phyloP scores from a whole-genome alignment of 1,284 basidiomycete genomes.

The Somion occarium region DNA sequence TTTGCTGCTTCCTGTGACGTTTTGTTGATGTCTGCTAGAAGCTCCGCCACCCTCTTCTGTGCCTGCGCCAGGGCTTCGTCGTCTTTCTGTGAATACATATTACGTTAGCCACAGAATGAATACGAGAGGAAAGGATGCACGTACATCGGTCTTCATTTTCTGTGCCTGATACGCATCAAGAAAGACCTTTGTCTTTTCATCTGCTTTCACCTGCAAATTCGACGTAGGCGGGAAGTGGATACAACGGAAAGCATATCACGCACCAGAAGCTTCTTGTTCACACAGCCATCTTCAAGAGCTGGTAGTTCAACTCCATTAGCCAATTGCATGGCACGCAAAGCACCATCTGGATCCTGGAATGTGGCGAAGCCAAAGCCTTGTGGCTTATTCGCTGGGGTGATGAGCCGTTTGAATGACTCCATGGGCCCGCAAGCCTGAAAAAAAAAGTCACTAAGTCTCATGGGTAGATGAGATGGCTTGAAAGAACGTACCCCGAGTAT shows the following conservation, averaged over 20 bases:
- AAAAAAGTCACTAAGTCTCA: neutral
- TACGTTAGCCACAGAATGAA: neutral
- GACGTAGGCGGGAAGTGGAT: constrained; percentile 35
- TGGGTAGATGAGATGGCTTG: too few species aligned
- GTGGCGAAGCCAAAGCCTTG: constrained; percentile 96
- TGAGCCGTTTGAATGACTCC: constrained; percentile 85
- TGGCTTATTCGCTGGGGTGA: constrained; percentile 85
- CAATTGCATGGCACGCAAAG: constrained; percentile 75
- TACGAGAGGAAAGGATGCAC: constrained; percentile 26
- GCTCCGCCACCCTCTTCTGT: constrained; percentile 47
- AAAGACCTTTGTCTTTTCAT: constrained; percentile 87
- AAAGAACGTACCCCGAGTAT: constrained; percentile 67
- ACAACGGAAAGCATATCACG: constrained; percentile 31
- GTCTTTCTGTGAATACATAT: constrained; percentile 44
- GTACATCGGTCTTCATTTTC: constrained; percentile 76
- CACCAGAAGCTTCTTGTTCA: constrained; percentile 84
- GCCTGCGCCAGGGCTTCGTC: constrained; percentile 52
- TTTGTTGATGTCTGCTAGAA: constrained; percentile 58
- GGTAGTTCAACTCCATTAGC: constrained; percentile 85
- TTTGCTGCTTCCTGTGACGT: constrained; percentile 63
- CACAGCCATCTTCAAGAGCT: constrained; percentile 78
- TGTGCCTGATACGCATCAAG: constrained; percentile 81
- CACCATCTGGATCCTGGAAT: constrained; percentile 86
- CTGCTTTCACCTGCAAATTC: constrained; percentile 73
- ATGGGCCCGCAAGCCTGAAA: constrained; percentile 82